A percentile compares a stretch with the other conserved stretches of the same genome.
Conservation (phyloP, 371 early-diverging fungal species). For the Synchytrium microbalum region DNA sequence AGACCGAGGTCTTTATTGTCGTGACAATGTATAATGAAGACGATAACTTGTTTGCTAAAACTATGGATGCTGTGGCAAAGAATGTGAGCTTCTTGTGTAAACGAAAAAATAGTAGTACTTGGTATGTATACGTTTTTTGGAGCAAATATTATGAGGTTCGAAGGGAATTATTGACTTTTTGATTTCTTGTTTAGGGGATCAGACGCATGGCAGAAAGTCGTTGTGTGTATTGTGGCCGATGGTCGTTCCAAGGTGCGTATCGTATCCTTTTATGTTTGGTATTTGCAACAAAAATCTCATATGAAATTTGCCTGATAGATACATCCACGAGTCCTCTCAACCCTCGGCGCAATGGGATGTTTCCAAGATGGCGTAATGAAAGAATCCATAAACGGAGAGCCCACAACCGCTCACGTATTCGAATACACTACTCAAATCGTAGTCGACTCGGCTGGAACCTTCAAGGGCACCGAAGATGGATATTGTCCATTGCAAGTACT, state of each 20-base stretch:
- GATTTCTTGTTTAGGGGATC: too few relatives aligned
- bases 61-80: conserved; percentile 75
- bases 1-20: conserved; percentile 68
- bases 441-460: conserved; percentile 39
- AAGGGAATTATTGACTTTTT: too few relatives aligned
- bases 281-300: conserved; percentile 25
- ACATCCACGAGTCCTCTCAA: conserved; percentile 64
- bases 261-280: conserved; percentile 53
- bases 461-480: conserved; percentile 58
- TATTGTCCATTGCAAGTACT: conserved; percentile 83
- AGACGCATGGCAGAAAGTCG: conserved; percentile 84
- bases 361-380: conserved; percentile 81
- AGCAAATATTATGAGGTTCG: too few relatives aligned
- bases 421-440: conserved; percentile 86
- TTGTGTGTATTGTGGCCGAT: conserved; percentile 65
- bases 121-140: too few relatives aligned
- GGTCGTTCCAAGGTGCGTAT: conserved; percentile 31
- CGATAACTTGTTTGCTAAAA: conserved; percentile 73
- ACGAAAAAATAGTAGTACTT: conserved; percentile 64
- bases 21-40: conserved; percentile 82
- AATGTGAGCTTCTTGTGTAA: conserved; percentile 81
- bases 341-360: conserved; percentile 77
- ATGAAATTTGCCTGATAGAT: conserved; percentile 19
- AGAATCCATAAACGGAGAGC: conserved; percentile 33
- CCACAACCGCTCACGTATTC: conserved; percentile 68